Evolutionary conservation across 2,329 filamentous ascomycete species (phyloP).

Genomic region (Trichoderma pleuroti): DNA sequence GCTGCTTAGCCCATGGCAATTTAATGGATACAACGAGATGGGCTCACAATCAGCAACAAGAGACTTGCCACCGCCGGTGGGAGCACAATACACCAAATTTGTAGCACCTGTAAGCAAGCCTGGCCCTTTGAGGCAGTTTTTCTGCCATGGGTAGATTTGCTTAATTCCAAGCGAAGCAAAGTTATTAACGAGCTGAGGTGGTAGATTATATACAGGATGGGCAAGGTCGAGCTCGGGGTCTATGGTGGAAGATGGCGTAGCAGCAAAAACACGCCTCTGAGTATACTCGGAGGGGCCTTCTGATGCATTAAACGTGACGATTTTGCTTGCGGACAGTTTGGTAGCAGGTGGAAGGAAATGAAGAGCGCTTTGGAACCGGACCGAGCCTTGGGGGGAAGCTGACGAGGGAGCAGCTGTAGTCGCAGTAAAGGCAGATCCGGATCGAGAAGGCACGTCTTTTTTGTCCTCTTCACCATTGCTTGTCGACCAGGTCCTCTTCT

Average conservation of each 20-base stretch:
- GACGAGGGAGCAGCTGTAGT: neutral
- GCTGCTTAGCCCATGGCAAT: neutral
- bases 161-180: conserved; percentile 64
- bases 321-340: conserved; percentile 42
- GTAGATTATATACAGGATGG: conserved; percentile 62
- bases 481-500: conserved; percentile 43
- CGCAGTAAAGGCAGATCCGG: neutral
- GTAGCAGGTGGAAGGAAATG: conserved; percentile 31
- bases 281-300: conserved; percentile 50
- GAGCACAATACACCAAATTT: conserved; percentile 76
- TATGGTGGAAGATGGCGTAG: conserved; percentile 50
- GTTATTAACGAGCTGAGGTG: conserved; percentile 58
- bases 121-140: conserved; percentile 65
- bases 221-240: conserved; percentile 59
- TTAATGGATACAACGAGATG: neutral
- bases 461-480: conserved; percentile 20
- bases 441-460: neutral
- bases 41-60: conserved; percentile 60
- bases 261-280: conserved; percentile 49
- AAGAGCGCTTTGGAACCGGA: conserved; percentile 35
- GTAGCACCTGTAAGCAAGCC: conserved; percentile 62
- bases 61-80: conserved; percentile 75
- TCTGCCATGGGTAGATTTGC: conserved; percentile 77
- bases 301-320: conserved; percentile 34
- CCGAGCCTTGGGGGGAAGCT: conserved; percentile 15